phyloP scores from a whole-genome alignment of 345 rosid genomes.

The Gynandropsis gynandra region DNA sequence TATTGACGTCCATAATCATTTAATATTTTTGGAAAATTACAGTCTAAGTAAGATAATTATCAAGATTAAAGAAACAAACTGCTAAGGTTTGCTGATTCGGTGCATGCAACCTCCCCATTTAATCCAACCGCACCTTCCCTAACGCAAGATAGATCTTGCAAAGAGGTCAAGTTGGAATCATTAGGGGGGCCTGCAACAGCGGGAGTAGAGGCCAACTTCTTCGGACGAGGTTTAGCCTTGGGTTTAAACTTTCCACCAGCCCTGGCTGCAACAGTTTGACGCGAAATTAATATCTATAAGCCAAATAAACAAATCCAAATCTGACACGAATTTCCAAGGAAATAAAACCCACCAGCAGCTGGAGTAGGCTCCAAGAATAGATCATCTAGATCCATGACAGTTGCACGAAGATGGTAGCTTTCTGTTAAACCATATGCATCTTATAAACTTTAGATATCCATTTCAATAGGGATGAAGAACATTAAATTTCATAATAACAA shows the following conservation, averaged over 20 bases:
- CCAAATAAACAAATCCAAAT: conserved; percentile 5
- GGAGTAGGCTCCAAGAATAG: too few species aligned
- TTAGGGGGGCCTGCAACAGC: conserved; percentile 8
- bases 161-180: conserved; percentile 5
- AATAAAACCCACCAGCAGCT: too few species aligned
- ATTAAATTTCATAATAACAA: too few species aligned
- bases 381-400: too few species aligned
- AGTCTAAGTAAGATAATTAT: background rate
- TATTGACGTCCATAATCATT: background rate
- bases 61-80: conserved; percentile 16
- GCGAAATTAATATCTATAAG: conserved; percentile 7
- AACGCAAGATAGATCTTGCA: background rate
- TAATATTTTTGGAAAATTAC: background rate
- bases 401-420: too few species aligned
- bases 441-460: too few species aligned
- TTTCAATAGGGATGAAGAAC: too few species aligned
- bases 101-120: background rate
- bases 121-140: conserved; percentile 6
- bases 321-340: too few species aligned
- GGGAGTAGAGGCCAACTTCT: conserved; percentile 20
- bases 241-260: conserved; percentile 32
- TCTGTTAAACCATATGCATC: too few species aligned
- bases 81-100: background rate
- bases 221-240: conserved; percentile 25
- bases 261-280: conserved; percentile 12